Evolutionary conservation across 345 rosid species (phyloP), one percentile per base, ranked within the genome.

Genomic region (Schrenkiella parvula): DNA sequence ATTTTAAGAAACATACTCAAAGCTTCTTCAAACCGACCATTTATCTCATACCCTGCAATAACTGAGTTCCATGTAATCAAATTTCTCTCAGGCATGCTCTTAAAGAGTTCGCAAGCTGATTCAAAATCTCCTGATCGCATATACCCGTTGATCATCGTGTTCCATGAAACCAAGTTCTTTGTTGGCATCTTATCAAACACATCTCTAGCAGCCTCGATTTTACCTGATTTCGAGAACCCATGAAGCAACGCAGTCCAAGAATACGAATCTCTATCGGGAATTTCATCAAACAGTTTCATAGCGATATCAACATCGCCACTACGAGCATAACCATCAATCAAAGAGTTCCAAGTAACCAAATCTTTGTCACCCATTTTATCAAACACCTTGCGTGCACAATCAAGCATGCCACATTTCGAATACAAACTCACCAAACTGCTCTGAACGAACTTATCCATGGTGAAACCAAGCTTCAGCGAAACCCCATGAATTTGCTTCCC

Each of bases 401-500:
- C 84, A 43, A 86, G 78, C 51, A 77, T 37, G 1, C 78, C 77
- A 23, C 84, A 82, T 78, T 82, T 80, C 0, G 85, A 77, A 55
- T 84, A 81, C 75, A 83, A 66, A 29, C 79, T 83, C n/a, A 84
- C 84, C 56, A 86, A 78, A 76, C 87, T 83, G 47, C 85, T 80
- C 80, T 76, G 81, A 35, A 86, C 84, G 72, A 83, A 85, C 76
- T 80, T 84, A 80, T 87, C 84, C 1, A 69, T 66, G 5, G 76
- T 71, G 22, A 80, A 80, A 47, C 86, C 88, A 9, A 81, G 68
- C 70, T 88, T 86, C 61, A 82, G 2, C 19, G 69, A 79, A 76
- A 86, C 66, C 23, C 85, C 90, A 78, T 86, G 90, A 42, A 86
- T 72, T 67, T 85, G 89, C 63, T 64, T 76, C 43, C 92, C 92